Evolutionary conservation across 1,139 yeast genomes (phyloP).

Genomic region (Wickerhamomyces sp.): DNA sequence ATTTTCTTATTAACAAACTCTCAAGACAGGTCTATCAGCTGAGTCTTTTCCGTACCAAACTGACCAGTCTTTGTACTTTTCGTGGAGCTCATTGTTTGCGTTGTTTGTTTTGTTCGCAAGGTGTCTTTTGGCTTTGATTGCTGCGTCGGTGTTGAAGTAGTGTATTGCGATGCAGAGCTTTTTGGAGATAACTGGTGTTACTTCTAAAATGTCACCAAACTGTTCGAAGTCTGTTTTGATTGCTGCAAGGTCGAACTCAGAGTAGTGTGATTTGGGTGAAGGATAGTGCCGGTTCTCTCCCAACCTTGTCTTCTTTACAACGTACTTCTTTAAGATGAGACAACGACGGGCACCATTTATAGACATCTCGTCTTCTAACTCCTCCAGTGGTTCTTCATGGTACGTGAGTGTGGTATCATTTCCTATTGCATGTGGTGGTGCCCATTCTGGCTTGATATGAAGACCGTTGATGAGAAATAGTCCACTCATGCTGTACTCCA

Average conservation of each 20-base stretch:
- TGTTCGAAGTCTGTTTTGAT: conserved; percentile 46
- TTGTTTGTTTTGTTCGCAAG: conserved; percentile 27
- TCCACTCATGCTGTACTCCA: conserved; percentile 50
- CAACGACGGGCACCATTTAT: conserved; percentile 35
- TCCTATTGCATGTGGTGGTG: conserved; percentile 17
- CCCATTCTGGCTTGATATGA: conserved; percentile 37
- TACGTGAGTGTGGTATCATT: neutral
- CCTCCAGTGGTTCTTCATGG: conserved; percentile 29
- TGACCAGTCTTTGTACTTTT: conserved; percentile 57
- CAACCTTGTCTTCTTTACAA: conserved; percentile 11
- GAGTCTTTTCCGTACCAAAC: conserved; percentile 67
- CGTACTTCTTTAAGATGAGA: conserved; percentile 34
- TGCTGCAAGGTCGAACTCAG: conserved; percentile 34
- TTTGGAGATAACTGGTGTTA: conserved; percentile 64
- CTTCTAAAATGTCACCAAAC: conserved; percentile 61
- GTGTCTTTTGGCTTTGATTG: conserved; percentile 57
- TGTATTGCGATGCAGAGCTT: conserved; percentile 60
- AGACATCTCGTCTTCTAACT: conserved; percentile 30
- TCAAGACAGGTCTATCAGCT: conserved; percentile 49
- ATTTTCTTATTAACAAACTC: conserved; percentile 8
- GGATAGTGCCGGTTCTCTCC: conserved; percentile 27
- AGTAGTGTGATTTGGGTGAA: conserved; percentile 29
- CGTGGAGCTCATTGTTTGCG: conserved; percentile 34
- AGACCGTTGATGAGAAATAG: conserved; percentile 60
- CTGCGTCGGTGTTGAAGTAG: conserved; percentile 57